Evolutionary conservation across 1,284 basidiomycete genomes (phyloP).

Genomic region (Neonothopanus nambi): DNA sequence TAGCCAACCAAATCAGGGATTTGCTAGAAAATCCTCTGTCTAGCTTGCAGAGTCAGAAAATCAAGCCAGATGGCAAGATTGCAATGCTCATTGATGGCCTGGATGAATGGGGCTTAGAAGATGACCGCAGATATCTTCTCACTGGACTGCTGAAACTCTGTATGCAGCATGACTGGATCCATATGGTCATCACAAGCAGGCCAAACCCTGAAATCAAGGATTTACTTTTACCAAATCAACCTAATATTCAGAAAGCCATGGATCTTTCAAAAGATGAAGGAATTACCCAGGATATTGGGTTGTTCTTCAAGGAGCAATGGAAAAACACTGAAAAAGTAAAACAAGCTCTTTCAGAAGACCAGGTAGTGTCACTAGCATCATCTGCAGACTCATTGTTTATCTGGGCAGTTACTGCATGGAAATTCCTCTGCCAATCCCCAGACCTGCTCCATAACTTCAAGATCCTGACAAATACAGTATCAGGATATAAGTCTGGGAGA

Average conservation of each 20-base stretch:
- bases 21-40: neutral
- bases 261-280: too few species aligned
- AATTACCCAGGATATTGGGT: neutral
- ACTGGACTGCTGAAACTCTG: too few species aligned
- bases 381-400: neutral
- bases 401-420: neutral
- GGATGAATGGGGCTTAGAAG: too few species aligned
- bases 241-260: too few species aligned
- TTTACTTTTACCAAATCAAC: neutral
- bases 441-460: neutral
- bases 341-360: neutral
- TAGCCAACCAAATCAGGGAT: neutral
- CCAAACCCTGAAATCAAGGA: neutral
- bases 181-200: neutral
- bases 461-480: neutral
- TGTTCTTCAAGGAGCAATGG: neutral
- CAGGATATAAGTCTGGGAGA: too few species aligned
- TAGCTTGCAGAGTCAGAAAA: too few species aligned
- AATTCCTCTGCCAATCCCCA: neutral
- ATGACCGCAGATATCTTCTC: too few species aligned
- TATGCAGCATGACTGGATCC: too few species aligned
- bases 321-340: neutral
- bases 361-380: neutral
- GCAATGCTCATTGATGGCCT: too few species aligned
- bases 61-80: too few species aligned